Evolutionary conservation across 352 stramenopile species (phyloP).

Genomic region (Peronospora belbahrii): DNA sequence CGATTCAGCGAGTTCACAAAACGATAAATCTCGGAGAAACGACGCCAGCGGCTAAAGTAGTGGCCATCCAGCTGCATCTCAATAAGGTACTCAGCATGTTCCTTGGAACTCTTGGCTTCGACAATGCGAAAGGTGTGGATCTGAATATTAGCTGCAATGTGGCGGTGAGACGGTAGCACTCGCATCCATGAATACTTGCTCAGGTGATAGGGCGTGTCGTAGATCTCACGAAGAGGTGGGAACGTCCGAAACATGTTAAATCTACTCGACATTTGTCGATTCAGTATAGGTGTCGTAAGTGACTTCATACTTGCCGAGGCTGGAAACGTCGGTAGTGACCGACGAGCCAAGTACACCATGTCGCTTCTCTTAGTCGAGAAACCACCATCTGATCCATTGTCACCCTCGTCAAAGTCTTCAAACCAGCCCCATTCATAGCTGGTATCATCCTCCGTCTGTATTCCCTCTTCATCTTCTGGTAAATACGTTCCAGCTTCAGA

Average conservation of each 20-base stretch:
- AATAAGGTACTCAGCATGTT: slow-evolving; percentile 74
- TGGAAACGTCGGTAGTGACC: slow-evolving; percentile 29
- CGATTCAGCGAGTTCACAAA: slow-evolving; percentile 50
- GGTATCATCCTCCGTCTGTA: slow-evolving; percentile 13
- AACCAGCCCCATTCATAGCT: slow-evolving; percentile 77
- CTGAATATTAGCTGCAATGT: slow-evolving; percentile 72
- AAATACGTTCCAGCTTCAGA: slow-evolving; percentile 35
- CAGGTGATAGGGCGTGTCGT: slow-evolving; percentile 55
- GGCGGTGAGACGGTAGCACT: slow-evolving; percentile 53
- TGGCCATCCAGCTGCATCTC: slow-evolving; percentile 67
- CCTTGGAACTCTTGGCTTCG: slow-evolving; percentile 33
- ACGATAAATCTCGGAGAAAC: slow-evolving; percentile 62
- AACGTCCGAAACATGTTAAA: slow-evolving; percentile 76
- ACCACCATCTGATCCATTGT: slow-evolving; percentile 20
- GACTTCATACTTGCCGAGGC: slow-evolving; percentile 13
- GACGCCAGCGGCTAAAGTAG: slow-evolving; percentile 68
- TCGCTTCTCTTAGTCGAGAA: slow-evolving; percentile 3
- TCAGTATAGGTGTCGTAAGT: slow-evolving; percentile 35
- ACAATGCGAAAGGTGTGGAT: slow-evolving; percentile 82
- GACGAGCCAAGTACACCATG: slow-evolving; percentile 30
- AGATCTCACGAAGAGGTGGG: slow-evolving; percentile 37
- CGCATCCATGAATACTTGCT: slow-evolving; percentile 61
- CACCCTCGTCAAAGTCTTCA: slow-evolving; percentile 69
- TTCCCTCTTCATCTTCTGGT: slow-evolving; percentile 36
- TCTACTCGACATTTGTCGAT: slow-evolving; percentile 50